Evolutionary conservation across 2,329 filamentous ascomycete species (phyloP), one percentile per base, ranked within the genome.

Genomic region (Fusarium anguioides): DNA sequence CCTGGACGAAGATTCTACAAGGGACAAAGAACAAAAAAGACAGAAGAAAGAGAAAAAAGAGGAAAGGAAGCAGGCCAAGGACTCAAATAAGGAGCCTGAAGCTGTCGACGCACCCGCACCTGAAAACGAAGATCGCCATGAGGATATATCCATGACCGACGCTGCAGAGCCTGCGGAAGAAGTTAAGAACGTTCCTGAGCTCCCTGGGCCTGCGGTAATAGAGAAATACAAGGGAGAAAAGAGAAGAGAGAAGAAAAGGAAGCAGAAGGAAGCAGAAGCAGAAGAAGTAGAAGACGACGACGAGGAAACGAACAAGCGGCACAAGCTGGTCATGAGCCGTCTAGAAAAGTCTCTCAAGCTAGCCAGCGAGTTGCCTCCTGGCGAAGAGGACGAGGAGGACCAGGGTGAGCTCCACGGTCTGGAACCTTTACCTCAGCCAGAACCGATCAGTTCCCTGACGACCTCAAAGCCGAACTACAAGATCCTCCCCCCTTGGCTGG

Each of bases 391-490:
- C 0, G 76, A 79, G 6, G 70, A 73, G 17, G 77, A 80, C 37
- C 66, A 75, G 21, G 69, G 71, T 14, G 84, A 87, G 71, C 75
- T 89, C 5, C 89, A 94, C 75, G 93, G 92, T 21, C 82, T 98
- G 1, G 88, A 91, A 55, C 94, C 93, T 8, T 82, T 97, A 20
- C 94, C 94, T 9, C 94, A 97, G 70, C 94, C 92, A 14, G 85
- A 86, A 29, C 87, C 86, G 1, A 82, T 87, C 2, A 42, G 35
- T 6, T 80, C 84, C 2, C 84, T 89, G 42, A 80, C 85, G 27
- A 81, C 82, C 2, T 83, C 86, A 48, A 84, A 85, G 51, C 88
- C 90, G 4, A 85, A 86, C n/a, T 94, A 93, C 77, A 90, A 93
- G 27, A 91, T 91, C 2, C 82, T 97, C 4, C 95, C 95, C 0